A percentile compares a stretch with the other conserved stretches of the same genome.
These are phyloP conservation scores for Leptosphaerulina australis DNA, from an alignment of 2,329 filamentous ascomycete species.

Conservation along the genomic window DNA sequence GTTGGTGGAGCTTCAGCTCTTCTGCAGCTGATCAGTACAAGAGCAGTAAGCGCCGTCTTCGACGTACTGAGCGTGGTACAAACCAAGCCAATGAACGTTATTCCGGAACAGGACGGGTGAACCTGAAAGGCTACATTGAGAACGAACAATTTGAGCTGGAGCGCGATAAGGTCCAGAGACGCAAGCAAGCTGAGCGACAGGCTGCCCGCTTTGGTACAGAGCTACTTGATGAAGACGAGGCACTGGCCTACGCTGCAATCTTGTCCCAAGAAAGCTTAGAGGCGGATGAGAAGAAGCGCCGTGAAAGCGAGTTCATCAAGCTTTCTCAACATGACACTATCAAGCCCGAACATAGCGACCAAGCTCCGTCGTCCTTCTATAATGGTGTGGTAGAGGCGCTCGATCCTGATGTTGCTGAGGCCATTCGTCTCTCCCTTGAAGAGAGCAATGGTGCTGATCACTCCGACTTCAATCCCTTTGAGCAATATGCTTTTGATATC, in stretches of 20 bases:
- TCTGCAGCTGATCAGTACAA: slow-evolving; percentile 72
- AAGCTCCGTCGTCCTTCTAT: slow-evolving; percentile 38
- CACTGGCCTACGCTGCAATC: slow-evolving; percentile 67
- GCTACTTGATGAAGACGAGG: slow-evolving; percentile 68
- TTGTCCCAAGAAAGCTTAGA: slow-evolving; percentile 65
- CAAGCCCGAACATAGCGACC: slow-evolving; percentile 36
- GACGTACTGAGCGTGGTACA: slow-evolving; percentile 69
- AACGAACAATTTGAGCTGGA: slow-evolving; percentile 84
- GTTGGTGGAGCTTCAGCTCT: slow-evolving; percentile 96
- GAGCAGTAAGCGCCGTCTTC: slow-evolving; percentile 77
- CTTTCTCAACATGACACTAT: slow-evolving; percentile 7
- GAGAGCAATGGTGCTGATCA: slow-evolving; percentile 18
- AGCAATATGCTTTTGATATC: slow-evolving; percentile 48
- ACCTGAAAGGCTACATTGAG: slow-evolving; percentile 80
- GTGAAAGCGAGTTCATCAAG: slow-evolving; percentile 49
- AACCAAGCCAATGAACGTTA: slow-evolving; percentile 66
- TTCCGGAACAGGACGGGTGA: slow-evolving; percentile 67
- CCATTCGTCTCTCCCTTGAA: slow-evolving; percentile 61
- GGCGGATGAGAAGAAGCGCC: slow-evolving; percentile 55
- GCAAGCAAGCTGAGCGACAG: slow-evolving; percentile 72
- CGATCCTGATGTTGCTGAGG: slow-evolving; percentile 66
- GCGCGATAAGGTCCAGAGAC: slow-evolving; percentile 69
- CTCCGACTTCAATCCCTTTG: slow-evolving; percentile 13
- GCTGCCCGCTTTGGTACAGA: slow-evolving; percentile 84
- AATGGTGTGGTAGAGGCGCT: slow-evolving; percentile 52